Evolutionary conservation across 2,329 filamentous ascomycete genomes (phyloP).

Genomic region (Alternaria triticina): DNA sequence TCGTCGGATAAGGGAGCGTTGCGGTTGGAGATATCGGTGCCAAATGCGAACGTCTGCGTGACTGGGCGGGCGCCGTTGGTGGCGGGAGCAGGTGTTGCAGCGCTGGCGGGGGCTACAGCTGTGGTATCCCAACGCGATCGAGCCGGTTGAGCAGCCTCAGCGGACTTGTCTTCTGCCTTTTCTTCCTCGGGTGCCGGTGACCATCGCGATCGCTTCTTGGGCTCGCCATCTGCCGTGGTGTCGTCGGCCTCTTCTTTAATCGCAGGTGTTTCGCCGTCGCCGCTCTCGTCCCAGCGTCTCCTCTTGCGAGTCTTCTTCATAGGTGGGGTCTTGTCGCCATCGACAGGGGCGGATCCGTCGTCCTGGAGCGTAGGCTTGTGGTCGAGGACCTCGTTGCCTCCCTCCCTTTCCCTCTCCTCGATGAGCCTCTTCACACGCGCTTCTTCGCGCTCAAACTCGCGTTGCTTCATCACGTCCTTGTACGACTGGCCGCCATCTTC

Average conservation of each 20-base stretch:
- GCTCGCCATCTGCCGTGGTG: conserved; percentile 23
- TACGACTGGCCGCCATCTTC: conserved; percentile 81
- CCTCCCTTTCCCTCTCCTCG: conserved; percentile 71
- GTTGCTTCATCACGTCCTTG: conserved; percentile 86
- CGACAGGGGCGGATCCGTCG: conserved; percentile 66
- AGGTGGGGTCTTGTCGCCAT: conserved; percentile 71
- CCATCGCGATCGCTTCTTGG: conserved; percentile 77
- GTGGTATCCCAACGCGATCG: conserved; percentile 47
- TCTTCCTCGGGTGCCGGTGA: conserved; percentile 59
- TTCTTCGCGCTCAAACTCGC: conserved; percentile 92
- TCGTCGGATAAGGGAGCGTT: conserved; percentile 89
- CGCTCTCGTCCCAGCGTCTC: conserved; percentile 89
- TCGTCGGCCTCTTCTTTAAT: conserved; percentile 28
- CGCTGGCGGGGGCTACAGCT: conserved; percentile 29
- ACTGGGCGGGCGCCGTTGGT: conserved; percentile 29
- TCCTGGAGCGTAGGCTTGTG: conserved; percentile 77
- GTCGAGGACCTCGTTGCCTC: conserved; percentile 66
- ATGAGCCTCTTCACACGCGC: conserved; percentile 83
- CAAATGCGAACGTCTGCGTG: conserved; percentile 68
- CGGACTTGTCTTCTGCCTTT: conserved; percentile 50
- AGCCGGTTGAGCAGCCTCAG: conserved; percentile 60
- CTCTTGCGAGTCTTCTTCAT: conserved; percentile 70
- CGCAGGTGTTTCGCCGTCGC: conserved; percentile 43
- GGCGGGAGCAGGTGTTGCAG: conserved; percentile 31
- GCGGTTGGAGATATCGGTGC: conserved; percentile 78